phyloP scores from a whole-genome alignment of 441 rosid species.

The Adansonia grandidieri region DNA sequence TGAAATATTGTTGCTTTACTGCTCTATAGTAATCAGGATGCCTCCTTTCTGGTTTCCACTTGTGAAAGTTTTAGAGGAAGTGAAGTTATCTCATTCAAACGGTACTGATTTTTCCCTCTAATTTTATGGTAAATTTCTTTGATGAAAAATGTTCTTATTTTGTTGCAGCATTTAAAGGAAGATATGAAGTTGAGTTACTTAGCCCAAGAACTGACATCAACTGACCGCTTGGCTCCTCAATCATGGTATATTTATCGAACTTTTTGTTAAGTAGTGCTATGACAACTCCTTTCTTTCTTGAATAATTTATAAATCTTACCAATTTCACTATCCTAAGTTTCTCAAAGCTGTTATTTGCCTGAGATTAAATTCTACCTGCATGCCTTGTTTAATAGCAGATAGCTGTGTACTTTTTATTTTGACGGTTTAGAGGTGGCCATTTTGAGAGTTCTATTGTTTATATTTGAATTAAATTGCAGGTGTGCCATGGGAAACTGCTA shows the following conservation, averaged over 20 bases:
- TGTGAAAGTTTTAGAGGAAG: neutral
- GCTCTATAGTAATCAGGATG: neutral
- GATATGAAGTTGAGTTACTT: slow-evolving; percentile 97
- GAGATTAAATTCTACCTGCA: slow-evolving; percentile 9
- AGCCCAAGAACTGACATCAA: slow-evolving; percentile 88
- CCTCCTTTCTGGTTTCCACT: neutral
- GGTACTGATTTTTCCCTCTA: slow-evolving; percentile 6
- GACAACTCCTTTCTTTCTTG: neutral
- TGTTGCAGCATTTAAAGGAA: slow-evolving; percentile 92
- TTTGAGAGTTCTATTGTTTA: neutral
- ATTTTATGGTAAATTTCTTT: slow-evolving; percentile 20
- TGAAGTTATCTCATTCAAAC: neutral
- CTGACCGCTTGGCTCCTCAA: slow-evolving; percentile 96
- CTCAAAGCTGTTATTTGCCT: slow-evolving; percentile 18
- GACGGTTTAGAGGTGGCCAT: neutral
- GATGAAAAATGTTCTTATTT: slow-evolving; percentile 23
- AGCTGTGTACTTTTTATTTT: slow-evolving; percentile 1
- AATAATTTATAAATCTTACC: slow-evolving; percentile 8
- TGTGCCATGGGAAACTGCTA: slow-evolving; percentile 98
- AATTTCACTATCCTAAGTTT: slow-evolving; percentile 11
- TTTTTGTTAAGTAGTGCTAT: neutral
- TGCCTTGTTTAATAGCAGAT: neutral
- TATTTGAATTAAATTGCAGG: slow-evolving; percentile 54
- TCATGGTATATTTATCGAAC: slow-evolving; percentile 63
- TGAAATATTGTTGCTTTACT: slow-evolving; percentile 21